A percentile compares a stretch with the other conserved stretches of the same genome.
phyloP scores from a whole-genome alignment of 805 yeast species.

The Saccharomycopsis fodiens region DNA sequence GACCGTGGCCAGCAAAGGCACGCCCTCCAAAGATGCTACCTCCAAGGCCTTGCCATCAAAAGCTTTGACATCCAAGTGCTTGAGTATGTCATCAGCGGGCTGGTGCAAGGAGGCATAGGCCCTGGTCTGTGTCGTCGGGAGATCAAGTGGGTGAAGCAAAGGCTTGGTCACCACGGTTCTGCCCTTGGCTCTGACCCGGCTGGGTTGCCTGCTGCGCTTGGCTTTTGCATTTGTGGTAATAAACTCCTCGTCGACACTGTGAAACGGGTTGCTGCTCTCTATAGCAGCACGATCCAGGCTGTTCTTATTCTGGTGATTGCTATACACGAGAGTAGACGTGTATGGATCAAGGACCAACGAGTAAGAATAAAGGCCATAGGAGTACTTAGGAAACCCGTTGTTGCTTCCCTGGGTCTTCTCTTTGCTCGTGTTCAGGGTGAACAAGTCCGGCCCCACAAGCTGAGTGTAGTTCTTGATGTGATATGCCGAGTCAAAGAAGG shows the following conservation, averaged over 20 bases:
- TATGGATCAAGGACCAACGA: constrained; percentile 17
- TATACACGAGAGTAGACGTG: constrained; percentile 9
- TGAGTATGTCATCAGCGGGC: neutral
- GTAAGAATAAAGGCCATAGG: constrained; percentile 15
- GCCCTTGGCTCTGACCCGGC: neutral
- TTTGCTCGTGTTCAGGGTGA: constrained; percentile 18
- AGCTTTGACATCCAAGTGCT: neutral
- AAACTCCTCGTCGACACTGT: constrained; percentile 8
- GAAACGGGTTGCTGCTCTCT: constrained; percentile 1
- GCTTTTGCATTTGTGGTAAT: neutral
- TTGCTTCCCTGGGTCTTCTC: constrained; percentile 1
- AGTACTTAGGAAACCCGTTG: constrained; percentile 15
- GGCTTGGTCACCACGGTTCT: neutral
- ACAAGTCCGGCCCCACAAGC: constrained; percentile 16
- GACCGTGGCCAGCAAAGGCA: neutral
- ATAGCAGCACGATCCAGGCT: neutral
- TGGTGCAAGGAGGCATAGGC: constrained; percentile 1
- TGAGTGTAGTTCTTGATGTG: constrained; percentile 21
- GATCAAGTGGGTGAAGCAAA: neutral
- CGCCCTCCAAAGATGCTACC: neutral
- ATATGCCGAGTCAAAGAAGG: constrained; percentile 20
- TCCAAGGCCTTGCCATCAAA: too few species aligned
- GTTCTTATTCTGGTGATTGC: constrained; percentile 6
- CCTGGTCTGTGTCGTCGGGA: neutral
- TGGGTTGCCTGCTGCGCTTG: neutral